Conservation (phyloP, 2,329 filamentous ascomycete genomes). For the Exophiala xenobiotica region DNA sequence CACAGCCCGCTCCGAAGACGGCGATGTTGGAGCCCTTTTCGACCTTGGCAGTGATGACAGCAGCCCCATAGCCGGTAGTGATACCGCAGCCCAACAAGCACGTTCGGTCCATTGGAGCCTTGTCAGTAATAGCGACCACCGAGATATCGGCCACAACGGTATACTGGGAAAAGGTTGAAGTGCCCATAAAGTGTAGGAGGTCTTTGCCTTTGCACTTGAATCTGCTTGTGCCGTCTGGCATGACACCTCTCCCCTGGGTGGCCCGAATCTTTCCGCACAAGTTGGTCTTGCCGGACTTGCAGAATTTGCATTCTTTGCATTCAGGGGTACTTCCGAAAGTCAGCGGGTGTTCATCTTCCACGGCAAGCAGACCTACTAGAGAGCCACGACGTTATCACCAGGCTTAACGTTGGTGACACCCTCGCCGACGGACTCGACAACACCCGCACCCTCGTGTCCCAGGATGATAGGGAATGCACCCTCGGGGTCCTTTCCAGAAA, state of each 20-base stretch:
- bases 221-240: constrained; percentile 94
- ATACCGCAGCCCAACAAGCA: constrained; percentile 97
- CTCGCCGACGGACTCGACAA: constrained; percentile 91
- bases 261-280: constrained; percentile 98
- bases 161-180: constrained; percentile 97
- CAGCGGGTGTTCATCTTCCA: neutral
- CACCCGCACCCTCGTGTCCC: constrained; percentile 86
- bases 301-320: constrained; percentile 98
- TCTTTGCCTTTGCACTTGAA: constrained; percentile 95
- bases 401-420: constrained; percentile 92
- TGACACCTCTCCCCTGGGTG: constrained; percentile 91
- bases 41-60: constrained; percentile 86
- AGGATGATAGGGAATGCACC: constrained; percentile 87
- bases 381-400: constrained; percentile 85
- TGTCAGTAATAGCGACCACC: constrained; percentile 84
- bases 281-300: constrained; percentile 98
- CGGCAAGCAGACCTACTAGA: constrained; percentile 62
- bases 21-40: constrained; percentile 88
- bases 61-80: constrained; percentile 96
- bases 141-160: constrained; percentile 98
- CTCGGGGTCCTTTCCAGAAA: constrained; percentile 95
- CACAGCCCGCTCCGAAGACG: constrained; percentile 92
- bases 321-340: constrained; percentile 76
- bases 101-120: constrained; percentile 92
- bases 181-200: constrained; percentile 98